Percentiles rank a stretch among this genome's conserved stretches.
phyloP scores from a whole-genome alignment of 768 basidiomycete genomes.

The Pisolithus orientalis region DNA sequence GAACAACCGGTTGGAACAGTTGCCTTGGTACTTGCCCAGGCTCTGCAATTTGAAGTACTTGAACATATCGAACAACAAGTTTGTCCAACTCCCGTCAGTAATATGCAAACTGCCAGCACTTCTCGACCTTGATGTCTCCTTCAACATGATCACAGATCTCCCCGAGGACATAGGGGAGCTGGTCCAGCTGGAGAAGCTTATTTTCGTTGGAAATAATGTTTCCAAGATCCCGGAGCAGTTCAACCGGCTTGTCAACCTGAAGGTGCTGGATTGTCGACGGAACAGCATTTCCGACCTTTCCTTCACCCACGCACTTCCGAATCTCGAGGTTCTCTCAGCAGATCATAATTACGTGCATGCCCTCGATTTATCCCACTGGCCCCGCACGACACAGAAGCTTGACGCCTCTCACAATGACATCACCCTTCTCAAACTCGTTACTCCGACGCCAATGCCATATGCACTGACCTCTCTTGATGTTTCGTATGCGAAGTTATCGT shows the following conservation, averaged over 20 bases:
- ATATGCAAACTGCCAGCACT: conserved; percentile 71
- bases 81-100: conserved; percentile 65
- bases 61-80: conserved; percentile 96
- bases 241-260: conserved; percentile 49
- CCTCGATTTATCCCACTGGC: conserved; percentile 72
- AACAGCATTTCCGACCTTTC: conserved; percentile 78
- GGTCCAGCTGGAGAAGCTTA: conserved; percentile 58
- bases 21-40: conserved; percentile 82
- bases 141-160: conserved; percentile 81
- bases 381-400: conserved; percentile 49
- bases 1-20: conserved; percentile 85
- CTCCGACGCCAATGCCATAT: conserved; percentile 40
- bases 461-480: conserved; percentile 76
- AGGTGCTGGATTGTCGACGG: conserved; percentile 75
- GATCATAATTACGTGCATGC: conserved; percentile 82
- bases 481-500: conserved; percentile 82
- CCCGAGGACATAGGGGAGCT: conserved; percentile 77
- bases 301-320: conserved; percentile 61
- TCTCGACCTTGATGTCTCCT: conserved; percentile 86
- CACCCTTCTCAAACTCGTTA: conserved; percentile 63
- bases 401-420: conserved; percentile 88
- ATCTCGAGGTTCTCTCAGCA: conserved; percentile 60
- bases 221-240: conserved; percentile 62
- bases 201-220: conserved; percentile 84
- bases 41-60: conserved; percentile 66